phyloP scores from a whole-genome alignment of 768 basidiomycete genomes.

The Tylopilus subfusipes region DNA sequence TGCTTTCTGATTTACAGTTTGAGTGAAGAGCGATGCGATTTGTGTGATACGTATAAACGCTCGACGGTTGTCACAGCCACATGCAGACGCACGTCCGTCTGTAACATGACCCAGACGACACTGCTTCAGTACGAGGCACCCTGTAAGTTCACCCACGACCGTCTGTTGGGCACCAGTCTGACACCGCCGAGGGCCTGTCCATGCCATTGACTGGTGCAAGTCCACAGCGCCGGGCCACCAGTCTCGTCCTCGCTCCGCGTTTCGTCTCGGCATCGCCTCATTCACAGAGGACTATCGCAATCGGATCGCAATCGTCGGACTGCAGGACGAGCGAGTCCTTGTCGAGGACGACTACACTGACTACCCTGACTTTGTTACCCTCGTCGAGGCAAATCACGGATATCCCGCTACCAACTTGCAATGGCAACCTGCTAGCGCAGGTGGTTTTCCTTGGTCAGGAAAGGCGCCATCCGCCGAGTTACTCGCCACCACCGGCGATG shows the following conservation, averaged over 20 bases:
- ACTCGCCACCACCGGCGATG: conserved; percentile 92
- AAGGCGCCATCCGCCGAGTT: conserved; percentile 70
- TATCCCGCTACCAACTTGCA: conserved; percentile 93
- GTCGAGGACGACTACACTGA: conserved; percentile 80
- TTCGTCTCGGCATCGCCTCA: conserved; percentile 83
- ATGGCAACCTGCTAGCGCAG: conserved; percentile 82
- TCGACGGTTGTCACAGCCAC: conserved; percentile 23
- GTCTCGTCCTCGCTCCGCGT: conserved; percentile 68
- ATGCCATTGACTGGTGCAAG: conserved; percentile 87
- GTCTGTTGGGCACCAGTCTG: conserved; percentile 10
- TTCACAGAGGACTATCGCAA: conserved; percentile 83
- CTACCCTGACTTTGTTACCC: conserved; percentile 82
- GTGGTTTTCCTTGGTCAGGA: conserved; percentile 63
- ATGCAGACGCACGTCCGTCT: conserved; percentile 7
- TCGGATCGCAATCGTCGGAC: conserved; percentile 71
- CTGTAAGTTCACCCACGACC: conserved; percentile 51
- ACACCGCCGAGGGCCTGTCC: conserved; percentile 67
- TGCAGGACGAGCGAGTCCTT: conserved; percentile 84
- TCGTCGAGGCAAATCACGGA: conserved; percentile 80
- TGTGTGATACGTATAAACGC: neutral
- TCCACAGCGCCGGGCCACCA: conserved; percentile 71
- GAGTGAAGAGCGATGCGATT: neutral
- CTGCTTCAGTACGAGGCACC: conserved; percentile 82
- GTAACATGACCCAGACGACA: conserved; percentile 62
- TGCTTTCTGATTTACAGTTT: neutral